Conservation (phyloP, 78 protist species). For the Creolimax fragrantissima region DNA sequence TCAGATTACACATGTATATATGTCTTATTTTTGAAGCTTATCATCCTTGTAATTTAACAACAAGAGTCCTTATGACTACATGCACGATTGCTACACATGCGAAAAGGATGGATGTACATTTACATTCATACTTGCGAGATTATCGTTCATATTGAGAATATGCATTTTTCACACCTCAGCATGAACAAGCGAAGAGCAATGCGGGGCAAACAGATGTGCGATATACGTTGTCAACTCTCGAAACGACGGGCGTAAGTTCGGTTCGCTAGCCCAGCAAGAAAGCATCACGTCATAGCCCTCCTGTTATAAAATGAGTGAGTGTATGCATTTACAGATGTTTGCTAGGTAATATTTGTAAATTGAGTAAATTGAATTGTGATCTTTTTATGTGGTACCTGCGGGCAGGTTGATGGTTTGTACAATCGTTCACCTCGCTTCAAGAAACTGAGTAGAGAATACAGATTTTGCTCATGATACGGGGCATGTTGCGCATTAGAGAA, state of each 20-base stretch:
- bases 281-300: neutral
- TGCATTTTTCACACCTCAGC: too few species aligned
- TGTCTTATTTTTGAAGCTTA: neutral
- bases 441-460: neutral
- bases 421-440: neutral
- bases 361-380: neutral
- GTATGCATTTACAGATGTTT: neutral
- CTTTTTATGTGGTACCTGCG: neutral
- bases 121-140: too few species aligned
- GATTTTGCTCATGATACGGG: neutral
- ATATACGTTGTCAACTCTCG: neutral
- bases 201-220: neutral
- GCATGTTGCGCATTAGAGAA: neutral
- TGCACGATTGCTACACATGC: too few species aligned
- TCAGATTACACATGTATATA: neutral
- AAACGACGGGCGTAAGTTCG: neutral
- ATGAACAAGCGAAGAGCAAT: neutral
- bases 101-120: too few species aligned
- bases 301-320: too few species aligned
- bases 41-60: too few species aligned
- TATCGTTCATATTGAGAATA: too few species aligned
- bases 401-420: neutral
- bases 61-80: too few species aligned
- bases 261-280: neutral
- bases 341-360: neutral